A percentile compares a stretch with the other conserved stretches of the same genome.
Conservation (phyloP, 106 monocot species). For the Agapanthus africanus region DNA sequence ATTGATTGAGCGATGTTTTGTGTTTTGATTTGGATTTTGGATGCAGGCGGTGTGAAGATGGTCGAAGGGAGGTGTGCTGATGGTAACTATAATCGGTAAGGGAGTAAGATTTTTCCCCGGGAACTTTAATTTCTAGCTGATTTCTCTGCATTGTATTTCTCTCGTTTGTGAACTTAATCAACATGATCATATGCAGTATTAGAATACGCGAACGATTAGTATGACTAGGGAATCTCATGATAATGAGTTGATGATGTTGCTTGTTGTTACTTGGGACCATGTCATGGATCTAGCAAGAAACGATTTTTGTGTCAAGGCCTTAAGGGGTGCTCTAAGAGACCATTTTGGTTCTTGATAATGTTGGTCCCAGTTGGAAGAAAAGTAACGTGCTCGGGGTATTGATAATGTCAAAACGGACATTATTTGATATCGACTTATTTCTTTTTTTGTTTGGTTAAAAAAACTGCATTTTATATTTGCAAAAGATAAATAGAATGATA, state of each 20-base stretch:
- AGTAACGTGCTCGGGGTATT: not conserved
- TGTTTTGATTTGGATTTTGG: not conserved
- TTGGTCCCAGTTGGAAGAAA: not conserved
- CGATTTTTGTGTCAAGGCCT: not conserved
- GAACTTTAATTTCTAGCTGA: not conserved
- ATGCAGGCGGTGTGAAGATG: conserved; percentile 53
- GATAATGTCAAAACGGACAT: not conserved
- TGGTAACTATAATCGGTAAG: conserved; percentile 57
- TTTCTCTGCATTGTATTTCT: not conserved
- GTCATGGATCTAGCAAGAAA: not conserved
- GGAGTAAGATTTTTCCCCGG: not conserved
- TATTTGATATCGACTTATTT: not conserved
- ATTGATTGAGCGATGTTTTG: not conserved
- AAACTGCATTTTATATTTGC: not conserved
- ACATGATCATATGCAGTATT: no score
- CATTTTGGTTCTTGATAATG: not conserved
- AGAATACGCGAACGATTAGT: not conserved
- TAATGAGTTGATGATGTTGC: no score
- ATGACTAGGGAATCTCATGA: not conserved
- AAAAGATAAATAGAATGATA: not conserved
- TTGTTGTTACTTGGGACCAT: not conserved
- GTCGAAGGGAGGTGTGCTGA: conserved; percentile 85
- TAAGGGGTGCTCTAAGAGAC: not conserved
- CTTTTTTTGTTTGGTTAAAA: not conserved
- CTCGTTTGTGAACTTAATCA: not conserved